These are phyloP conservation scores for Talaromyces sp. DNA, from an alignment of 2,329 filamentous ascomycete genomes.

Conservation along the genomic window DNA sequence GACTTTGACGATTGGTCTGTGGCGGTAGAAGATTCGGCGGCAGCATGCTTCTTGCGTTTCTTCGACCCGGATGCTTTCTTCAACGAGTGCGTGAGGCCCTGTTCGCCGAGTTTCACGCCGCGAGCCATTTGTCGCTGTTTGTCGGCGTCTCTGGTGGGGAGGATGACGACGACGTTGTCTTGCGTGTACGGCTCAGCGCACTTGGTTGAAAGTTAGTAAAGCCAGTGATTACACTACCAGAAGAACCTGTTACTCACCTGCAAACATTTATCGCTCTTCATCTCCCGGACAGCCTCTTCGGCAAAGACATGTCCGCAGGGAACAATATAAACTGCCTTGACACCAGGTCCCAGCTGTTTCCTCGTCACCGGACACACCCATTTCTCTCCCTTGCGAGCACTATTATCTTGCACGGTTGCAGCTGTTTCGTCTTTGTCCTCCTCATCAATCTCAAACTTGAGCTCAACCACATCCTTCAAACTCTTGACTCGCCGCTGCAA, in stretches of 20 bases:
- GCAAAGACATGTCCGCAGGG: conserved; percentile 95
- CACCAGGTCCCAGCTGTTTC: conserved; percentile 74
- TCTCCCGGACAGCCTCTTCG: conserved; percentile 76
- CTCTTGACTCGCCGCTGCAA: conserved; percentile 65
- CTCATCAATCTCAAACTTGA: conserved; percentile 64
- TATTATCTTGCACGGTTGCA: not conserved
- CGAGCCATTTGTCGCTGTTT: conserved; percentile 63
- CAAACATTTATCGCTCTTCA: conserved; percentile 60
- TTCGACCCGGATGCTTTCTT: conserved; percentile 69
- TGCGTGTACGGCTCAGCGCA: conserved; percentile 71
- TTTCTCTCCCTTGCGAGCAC: conserved; percentile 43
- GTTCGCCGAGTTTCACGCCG: conserved; percentile 62
- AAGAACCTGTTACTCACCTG: conserved; percentile 35
- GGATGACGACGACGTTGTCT: conserved; percentile 76
- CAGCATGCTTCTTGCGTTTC: conserved; percentile 71
- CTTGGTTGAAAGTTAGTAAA: conserved; percentile 32
- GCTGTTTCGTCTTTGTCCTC: not conserved
- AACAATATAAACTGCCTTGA: conserved; percentile 81
- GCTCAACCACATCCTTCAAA: conserved; percentile 79
- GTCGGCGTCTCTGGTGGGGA: conserved; percentile 68
- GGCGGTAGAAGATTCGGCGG: conserved; percentile 22
- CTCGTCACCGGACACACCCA: conserved; percentile 85
- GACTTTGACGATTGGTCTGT: conserved; percentile 16
- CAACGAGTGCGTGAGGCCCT: conserved; percentile 76
- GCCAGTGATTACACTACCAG: not conserved